These are phyloP conservation scores for Gonapodya prolifera DNA, from an alignment of 192 early-diverging fungal genomes.

Conservation along the genomic window DNA sequence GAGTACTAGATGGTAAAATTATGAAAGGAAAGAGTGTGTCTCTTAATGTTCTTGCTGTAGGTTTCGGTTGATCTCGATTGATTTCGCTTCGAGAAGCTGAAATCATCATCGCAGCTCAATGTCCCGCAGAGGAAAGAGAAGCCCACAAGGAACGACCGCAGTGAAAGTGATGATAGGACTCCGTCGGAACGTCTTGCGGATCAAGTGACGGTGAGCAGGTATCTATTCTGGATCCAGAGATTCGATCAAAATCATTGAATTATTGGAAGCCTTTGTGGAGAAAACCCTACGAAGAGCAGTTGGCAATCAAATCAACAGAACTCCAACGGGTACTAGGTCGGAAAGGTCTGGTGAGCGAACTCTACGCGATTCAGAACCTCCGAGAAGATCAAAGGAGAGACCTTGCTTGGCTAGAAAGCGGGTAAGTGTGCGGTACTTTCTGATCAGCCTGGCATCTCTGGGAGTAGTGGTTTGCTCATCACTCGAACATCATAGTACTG, in stretches of 20 bases:
- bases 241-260: constrained; percentile 14
- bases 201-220: constrained; percentile 58
- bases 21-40: constrained; percentile 14
- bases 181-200: constrained; percentile 48
- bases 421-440: background rate
- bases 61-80: background rate
- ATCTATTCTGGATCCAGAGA: constrained; percentile 12
- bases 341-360: background rate
- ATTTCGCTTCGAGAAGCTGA: background rate
- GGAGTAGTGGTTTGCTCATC: constrained; percentile 1
- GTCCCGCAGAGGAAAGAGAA: background rate
- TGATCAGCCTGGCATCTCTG: constrained; percentile 8
- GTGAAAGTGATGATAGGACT: constrained; percentile 24
- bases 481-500: background rate
- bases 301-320: background rate
- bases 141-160: constrained; percentile 2
- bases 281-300: constrained; percentile 6
- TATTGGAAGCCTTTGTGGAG: constrained; percentile 10
- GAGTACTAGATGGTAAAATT: constrained; percentile 11
- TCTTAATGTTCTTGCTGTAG: background rate
- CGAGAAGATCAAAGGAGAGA: background rate
- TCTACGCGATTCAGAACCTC: background rate
- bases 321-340: background rate
- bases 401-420: background rate
- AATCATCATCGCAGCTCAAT: constrained; percentile 12